A percentile compares a stretch with the other conserved stretches of the same genome.
Conservation (phyloP, 192 early-diverging fungal genomes). For the Lunasporangiospora selenospora region DNA sequence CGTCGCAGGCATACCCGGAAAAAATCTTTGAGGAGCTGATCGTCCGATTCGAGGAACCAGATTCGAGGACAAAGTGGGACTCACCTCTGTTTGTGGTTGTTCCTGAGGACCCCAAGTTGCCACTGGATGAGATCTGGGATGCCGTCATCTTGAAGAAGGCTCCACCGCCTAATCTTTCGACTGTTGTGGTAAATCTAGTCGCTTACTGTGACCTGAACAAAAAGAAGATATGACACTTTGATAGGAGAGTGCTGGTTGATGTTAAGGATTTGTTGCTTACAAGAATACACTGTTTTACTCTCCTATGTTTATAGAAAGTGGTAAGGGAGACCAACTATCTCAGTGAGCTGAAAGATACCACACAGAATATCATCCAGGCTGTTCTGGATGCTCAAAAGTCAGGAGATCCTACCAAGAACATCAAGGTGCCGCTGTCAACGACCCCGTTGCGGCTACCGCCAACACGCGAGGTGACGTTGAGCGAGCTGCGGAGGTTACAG, state of each 20-base stretch:
- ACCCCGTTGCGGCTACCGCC: conserved; percentile 64
- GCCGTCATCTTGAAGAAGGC: conserved; percentile 76
- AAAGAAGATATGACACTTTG: too few relatives aligned
- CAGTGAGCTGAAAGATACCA: conserved; percentile 86
- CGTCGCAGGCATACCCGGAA: conserved; percentile 43
- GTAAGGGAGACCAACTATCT: conserved; percentile 91
- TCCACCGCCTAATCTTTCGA: conserved; percentile 85
- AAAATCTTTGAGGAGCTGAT: conserved; percentile 79
- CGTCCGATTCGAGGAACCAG: conserved; percentile 95
- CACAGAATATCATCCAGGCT: conserved; percentile 78
- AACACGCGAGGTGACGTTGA: conserved; percentile 71
- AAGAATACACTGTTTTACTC: too few relatives aligned
- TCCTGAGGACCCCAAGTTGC: conserved; percentile 69
- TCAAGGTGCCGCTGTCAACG: conserved; percentile 37
- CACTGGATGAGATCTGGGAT: conserved; percentile 76
- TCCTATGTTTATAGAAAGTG: conserved; percentile 69
- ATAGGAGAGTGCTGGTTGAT: too few relatives aligned
- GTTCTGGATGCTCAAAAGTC: conserved; percentile 82
- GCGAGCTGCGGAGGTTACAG: conserved; percentile 81
- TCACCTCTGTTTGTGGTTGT: conserved; percentile 92
- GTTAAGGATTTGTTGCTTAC: too few relatives aligned
- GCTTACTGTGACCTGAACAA: too few relatives aligned
- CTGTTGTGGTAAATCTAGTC: conserved; percentile 79
- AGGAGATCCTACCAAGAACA: conserved; percentile 32
- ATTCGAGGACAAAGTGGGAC: conserved; percentile 92